Percentiles rank a stretch among this genome's conserved stretches.
These are phyloP conservation scores for Aspergillus sojae DNA, from an alignment of 2,329 filamentous ascomycete genomes.

Conservation along the genomic window DNA sequence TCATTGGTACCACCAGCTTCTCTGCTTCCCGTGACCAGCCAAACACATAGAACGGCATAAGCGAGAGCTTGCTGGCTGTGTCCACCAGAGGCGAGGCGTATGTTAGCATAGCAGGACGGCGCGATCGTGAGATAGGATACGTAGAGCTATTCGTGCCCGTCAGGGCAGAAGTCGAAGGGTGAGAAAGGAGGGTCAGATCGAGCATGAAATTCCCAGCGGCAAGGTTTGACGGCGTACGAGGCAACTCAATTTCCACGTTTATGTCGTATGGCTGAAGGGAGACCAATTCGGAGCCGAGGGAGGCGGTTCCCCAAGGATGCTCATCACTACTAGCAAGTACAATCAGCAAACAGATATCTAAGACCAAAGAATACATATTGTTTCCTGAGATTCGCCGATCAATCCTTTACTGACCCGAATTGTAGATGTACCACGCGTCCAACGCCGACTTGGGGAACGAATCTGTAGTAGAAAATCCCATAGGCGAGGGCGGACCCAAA, in stretches of 20 bases:
- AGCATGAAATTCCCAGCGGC: conserved; percentile 94
- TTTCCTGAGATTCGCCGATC: background rate
- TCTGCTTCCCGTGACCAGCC: conserved; percentile 67
- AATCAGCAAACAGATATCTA: background rate
- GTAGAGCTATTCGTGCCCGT: conserved; percentile 33
- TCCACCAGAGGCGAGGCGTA: conserved; percentile 74
- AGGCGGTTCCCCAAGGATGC: conserved; percentile 56
- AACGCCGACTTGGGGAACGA: conserved; percentile 67
- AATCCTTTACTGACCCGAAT: conserved; percentile 55
- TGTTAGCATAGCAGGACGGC: conserved; percentile 76
- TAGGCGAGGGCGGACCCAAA: conserved; percentile 64
- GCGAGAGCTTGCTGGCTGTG: conserved; percentile 60
- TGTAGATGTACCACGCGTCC: conserved; percentile 66
- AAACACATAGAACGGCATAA: conserved; percentile 70
- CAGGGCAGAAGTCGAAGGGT: conserved; percentile 39
- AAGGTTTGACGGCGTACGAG: conserved; percentile 75
- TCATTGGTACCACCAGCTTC: conserved; percentile 68
- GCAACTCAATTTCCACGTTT: conserved; percentile 72
- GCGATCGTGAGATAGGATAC: conserved; percentile 61
- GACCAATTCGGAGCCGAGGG: conserved; percentile 59
- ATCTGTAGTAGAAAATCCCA: conserved; percentile 68
- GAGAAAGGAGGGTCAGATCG: conserved; percentile 68
- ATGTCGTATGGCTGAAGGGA: conserved; percentile 84
- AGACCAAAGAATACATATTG: background rate
- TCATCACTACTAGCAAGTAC: conserved; percentile 37